Evolutionary conservation across 257 asterid genomes (phyloP), one percentile per base, ranked within the genome.

Genomic region (Solanum virginianum): DNA sequence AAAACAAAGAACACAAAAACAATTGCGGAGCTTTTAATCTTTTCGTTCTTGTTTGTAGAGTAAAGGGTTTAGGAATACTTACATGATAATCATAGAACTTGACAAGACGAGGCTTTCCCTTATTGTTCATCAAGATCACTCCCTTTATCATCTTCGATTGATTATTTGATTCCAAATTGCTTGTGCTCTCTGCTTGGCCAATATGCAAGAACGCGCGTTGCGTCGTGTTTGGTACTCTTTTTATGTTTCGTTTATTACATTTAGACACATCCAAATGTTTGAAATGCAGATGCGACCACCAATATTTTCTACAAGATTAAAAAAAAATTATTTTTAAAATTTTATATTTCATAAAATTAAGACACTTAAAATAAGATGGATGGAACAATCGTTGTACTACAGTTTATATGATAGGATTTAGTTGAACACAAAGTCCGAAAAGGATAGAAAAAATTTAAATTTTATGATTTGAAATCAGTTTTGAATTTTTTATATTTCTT

Each of bases 91-190:
- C 93, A 74, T 92, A 97, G 90, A 95, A 97, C 87, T 94, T 97
- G 90, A 94, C 91, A 88, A 97, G 95, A 81, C 98, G 98, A 79
- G 99, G 95, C 86, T 97, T 95, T 86, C 98, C 99, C 87, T 91
- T 95, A 86, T 94, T 95, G 87, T 94, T 97, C 98, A 97, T 93
- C 80, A 96, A 88, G 29, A 95, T 92, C 82, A 97, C 98, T 49
- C 97, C 98, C 88, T 90, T 93, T 43, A 97, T 97, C 98, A 97
- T 97, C 81, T 85, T 86, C 32, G 29, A 10, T 70, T 69, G 14
- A 1, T 36, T 68, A 66, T 17, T 45, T 74, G 60, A 74, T 74
- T 74, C 60, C 81, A 74, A 32, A 74, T 47, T 51, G 22, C 55
- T 43, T 22, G 55, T 10, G 3, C n/a, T 14, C 41, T 49, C 62